Conservation (phyloP, 2,329 filamentous ascomycete species). For the Colletotrichum sp. region DNA sequence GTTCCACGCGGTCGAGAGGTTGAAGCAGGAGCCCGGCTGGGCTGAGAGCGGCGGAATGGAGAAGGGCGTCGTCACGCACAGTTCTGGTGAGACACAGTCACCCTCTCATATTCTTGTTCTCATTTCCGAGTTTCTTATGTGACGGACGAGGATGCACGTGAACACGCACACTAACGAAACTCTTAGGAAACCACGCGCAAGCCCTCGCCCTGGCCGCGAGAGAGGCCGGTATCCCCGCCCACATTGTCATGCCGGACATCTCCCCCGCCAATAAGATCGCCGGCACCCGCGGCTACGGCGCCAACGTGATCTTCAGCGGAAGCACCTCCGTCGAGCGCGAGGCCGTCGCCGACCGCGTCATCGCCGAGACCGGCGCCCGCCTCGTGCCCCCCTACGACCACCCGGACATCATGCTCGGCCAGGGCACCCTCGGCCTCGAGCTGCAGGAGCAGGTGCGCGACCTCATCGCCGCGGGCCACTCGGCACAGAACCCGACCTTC, state of each 20-base stretch:
- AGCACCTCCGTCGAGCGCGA: slow-evolving; percentile 82
- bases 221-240: slow-evolving; percentile 74
- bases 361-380: slow-evolving; percentile 73
- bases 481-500: slow-evolving; percentile 6
- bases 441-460: slow-evolving; percentile 73
- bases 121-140: neutral
- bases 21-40: slow-evolving; percentile 67
- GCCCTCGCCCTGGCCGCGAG: slow-evolving; percentile 85
- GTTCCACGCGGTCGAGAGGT: slow-evolving; percentile 79
- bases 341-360: slow-evolving; percentile 71
- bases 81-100: slow-evolving; percentile 66
- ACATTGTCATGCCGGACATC: slow-evolving; percentile 93
- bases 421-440: slow-evolving; percentile 89
- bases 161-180: neutral
- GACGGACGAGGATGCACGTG: neutral
- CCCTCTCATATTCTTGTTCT: neutral
- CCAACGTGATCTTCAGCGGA: slow-evolving; percentile 80
- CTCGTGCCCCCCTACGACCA: slow-evolving; percentile 93
- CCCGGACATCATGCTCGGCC: slow-evolving; percentile 87
- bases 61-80: slow-evolving; percentile 87
- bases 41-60: slow-evolving; percentile 61
- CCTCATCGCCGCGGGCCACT: slow-evolving; percentile 43
- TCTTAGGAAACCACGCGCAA: slow-evolving; percentile 88
- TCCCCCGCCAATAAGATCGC: slow-evolving; percentile 86
- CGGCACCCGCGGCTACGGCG: slow-evolving; percentile 79